phyloP scores from a whole-genome alignment of 352 stramenopile species.

The Phytophthora agathidicida region DNA sequence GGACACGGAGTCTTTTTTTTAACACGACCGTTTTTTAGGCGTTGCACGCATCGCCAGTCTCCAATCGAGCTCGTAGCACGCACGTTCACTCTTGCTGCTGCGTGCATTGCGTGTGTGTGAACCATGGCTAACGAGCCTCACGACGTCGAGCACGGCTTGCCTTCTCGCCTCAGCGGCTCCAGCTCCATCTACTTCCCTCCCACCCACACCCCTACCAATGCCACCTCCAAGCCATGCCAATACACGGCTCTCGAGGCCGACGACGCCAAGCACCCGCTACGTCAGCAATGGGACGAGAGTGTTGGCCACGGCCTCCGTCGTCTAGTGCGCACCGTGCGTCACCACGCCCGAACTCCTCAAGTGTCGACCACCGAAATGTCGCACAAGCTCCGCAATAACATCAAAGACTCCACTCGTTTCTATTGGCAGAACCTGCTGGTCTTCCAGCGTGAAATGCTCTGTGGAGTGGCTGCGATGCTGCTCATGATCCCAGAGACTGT shows the following conservation, averaged over 20 bases:
- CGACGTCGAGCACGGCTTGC: constrained; percentile 27
- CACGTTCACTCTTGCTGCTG: constrained; percentile 10
- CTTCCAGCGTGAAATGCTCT: constrained; percentile 81
- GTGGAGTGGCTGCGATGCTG: constrained; percentile 90
- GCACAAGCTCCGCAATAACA: constrained; percentile 29
- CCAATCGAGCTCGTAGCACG: neutral
- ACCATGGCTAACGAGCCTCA: constrained; percentile 16
- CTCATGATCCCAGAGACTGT: constrained; percentile 95
- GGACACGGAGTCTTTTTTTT: constrained; percentile 10
- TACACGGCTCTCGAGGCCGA: constrained; percentile 26
- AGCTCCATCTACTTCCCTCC: constrained; percentile 24
- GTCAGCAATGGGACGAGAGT: constrained; percentile 35
- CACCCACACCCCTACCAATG: neutral
- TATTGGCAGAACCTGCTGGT: constrained; percentile 60
- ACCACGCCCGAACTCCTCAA: constrained; percentile 1
- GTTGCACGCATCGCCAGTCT: constrained; percentile 1
- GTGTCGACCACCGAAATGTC: constrained; percentile 15
- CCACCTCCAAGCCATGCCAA: constrained; percentile 4
- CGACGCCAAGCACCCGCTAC: constrained; percentile 18
- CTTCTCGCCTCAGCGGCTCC: constrained; percentile 18
- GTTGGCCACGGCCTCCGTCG: constrained; percentile 31
- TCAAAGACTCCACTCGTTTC: constrained; percentile 42
- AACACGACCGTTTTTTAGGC: constrained; percentile 11
- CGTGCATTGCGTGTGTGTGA: neutral
- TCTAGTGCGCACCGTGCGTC: constrained; percentile 19